These are phyloP conservation scores for Annulohypoxylon bovei DNA, from an alignment of 495 filamentous ascomycete genomes.

Conservation along the genomic window DNA sequence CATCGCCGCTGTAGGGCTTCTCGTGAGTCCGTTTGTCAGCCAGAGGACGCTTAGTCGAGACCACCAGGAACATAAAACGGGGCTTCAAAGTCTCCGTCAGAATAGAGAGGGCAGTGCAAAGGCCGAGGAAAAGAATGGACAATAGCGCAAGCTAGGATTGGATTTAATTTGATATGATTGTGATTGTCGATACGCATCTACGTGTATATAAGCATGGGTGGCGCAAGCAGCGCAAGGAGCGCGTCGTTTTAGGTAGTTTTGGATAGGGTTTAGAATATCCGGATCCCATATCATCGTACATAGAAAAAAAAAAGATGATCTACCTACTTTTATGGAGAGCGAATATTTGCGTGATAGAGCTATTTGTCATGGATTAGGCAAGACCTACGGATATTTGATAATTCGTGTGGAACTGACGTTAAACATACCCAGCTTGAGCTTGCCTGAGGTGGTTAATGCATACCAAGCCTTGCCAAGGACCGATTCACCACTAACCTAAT, in stretches of 20 bases:
- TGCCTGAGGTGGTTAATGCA: neutral
- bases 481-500: too few species aligned
- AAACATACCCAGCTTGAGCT: too few species aligned
- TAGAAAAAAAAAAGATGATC: conserved; percentile 3
- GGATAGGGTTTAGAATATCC: neutral
- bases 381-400: neutral
- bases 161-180: neutral
- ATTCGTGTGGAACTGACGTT: neutral
- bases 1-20: conserved; percentile 63
- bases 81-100: conserved; percentile 57
- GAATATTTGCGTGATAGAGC: neutral
- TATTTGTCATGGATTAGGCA: neutral
- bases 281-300: neutral
- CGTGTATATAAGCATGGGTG: neutral
- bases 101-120: conserved; percentile 20
- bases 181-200: neutral
- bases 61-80: conserved; percentile 70
- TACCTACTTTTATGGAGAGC: neutral
- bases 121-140: conserved; percentile 14
- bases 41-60: conserved; percentile 66
- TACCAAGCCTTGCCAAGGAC: neutral
- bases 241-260: neutral
- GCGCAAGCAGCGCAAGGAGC: neutral
- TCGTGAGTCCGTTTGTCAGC: conserved; percentile 64
- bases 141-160: neutral